Percentiles rank a stretch among this genome's conserved stretches.
Evolutionary conservation across 2,329 filamentous ascomycete genomes (phyloP).

Genomic region (Lasiodiplodia sp.): DNA sequence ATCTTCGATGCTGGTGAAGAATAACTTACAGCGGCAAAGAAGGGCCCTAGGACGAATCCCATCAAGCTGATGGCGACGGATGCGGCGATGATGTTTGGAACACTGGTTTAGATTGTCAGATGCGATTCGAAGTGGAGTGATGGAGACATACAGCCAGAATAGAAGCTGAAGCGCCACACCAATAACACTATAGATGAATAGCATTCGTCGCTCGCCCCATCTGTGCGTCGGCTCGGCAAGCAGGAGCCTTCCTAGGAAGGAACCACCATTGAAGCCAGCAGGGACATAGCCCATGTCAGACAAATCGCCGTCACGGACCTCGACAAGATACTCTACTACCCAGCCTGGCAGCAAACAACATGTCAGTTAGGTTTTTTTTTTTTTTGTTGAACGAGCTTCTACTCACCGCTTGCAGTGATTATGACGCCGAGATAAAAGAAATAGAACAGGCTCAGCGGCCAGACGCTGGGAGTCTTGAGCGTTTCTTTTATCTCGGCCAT

Average conservation of each 20-base stretch:
- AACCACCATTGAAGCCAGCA: constrained; percentile 66
- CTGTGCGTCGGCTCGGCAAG: constrained; percentile 67
- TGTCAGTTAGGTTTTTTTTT: not conserved
- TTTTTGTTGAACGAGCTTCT: not conserved
- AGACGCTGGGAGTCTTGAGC: constrained; percentile 58
- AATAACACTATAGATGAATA: constrained; percentile 61
- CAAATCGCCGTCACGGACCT: constrained; percentile 64
- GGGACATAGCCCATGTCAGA: constrained; percentile 68
- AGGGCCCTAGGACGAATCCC: constrained; percentile 65
- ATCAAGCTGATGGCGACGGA: constrained; percentile 63
- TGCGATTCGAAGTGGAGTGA: not conserved
- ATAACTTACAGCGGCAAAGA: constrained; percentile 61
- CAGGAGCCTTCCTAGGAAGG: constrained; percentile 63
- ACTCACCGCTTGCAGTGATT: constrained; percentile 58
- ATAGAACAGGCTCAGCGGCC: constrained; percentile 68
- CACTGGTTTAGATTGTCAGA: constrained; percentile 29
- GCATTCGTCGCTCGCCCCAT: constrained; percentile 65
- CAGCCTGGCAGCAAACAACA: constrained; percentile 53
- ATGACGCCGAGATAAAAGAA: constrained; percentile 67
- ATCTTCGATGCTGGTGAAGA: not conserved
- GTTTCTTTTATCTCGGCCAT: constrained; percentile 50
- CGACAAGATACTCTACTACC: constrained; percentile 71
- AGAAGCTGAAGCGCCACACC: constrained; percentile 64
- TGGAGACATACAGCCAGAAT: constrained; percentile 60
- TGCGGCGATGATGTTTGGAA: constrained; percentile 57